A percentile compares a stretch with the other conserved stretches of the same genome.
Conservation (phyloP, 140 eudicot genomes). For the Anethum foeniculum region DNA sequence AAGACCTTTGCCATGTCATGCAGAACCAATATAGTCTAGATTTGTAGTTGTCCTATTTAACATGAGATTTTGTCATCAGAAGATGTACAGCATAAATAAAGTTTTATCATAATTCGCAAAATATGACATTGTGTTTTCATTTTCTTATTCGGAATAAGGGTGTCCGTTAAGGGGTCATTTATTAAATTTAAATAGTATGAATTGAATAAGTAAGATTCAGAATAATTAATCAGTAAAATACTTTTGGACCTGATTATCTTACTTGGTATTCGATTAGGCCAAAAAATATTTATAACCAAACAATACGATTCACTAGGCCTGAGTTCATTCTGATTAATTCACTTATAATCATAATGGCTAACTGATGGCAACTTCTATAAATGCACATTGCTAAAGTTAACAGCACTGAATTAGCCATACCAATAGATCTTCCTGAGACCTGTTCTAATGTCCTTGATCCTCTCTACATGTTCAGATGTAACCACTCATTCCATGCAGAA, state of each 20-base stretch:
- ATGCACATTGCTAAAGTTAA: not conserved
- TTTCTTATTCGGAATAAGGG: too few relatives aligned
- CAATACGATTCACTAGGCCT: too few relatives aligned
- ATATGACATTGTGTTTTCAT: too few relatives aligned
- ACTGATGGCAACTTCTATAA: not conserved
- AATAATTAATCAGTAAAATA: too few relatives aligned
- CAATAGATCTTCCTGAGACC: not conserved
- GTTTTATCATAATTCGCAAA: not conserved
- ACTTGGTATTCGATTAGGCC: not conserved
- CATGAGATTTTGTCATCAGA: not conserved
- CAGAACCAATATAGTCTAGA: not conserved
- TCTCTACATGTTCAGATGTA: not conserved
- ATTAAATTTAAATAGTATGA: not conserved
- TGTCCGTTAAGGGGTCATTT: not conserved
- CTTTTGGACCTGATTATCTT: not conserved
- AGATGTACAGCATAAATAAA: not conserved
- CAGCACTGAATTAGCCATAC: not conserved
- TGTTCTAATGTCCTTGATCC: not conserved
- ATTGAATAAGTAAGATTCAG: not conserved
- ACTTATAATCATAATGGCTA: not conserved
- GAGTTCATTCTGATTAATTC: not conserved
- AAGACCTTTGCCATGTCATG: constrained; percentile 3
- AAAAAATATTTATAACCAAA: not conserved
- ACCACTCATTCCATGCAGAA: not conserved
- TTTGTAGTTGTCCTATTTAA: not conserved